These are phyloP conservation scores for Sphagnum tenellum DNA, from an alignment of 225 moss, liverwort and hornwort species.

Conservation along the genomic window DNA sequence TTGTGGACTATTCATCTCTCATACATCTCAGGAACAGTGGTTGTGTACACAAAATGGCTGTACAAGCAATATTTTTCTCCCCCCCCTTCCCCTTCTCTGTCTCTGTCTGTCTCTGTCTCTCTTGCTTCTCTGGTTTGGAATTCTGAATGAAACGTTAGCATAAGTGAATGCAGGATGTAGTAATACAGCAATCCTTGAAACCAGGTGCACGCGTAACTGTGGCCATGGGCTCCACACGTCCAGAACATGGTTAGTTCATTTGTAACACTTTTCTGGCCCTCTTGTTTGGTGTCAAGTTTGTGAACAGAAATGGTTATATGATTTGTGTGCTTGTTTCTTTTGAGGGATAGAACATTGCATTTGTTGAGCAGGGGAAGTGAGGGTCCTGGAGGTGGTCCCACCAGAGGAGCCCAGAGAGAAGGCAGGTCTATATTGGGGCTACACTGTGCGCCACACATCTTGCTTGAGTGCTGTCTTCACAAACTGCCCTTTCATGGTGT, in stretches of 20 bases:
- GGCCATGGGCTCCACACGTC: slow-evolving; percentile 64
- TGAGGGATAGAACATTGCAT: too few relatives aligned
- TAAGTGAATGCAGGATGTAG: slow-evolving; percentile 49
- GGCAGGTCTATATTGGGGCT: slow-evolving; percentile 80
- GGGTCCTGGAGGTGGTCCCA: slow-evolving; percentile 57
- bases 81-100: background rate
- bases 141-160: background rate
- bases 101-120: background rate
- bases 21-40: too few relatives aligned
- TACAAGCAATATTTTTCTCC: too few relatives aligned
- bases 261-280: background rate
- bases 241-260: slow-evolving; percentile 21
- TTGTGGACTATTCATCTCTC: too few relatives aligned
- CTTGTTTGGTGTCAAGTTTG: too few relatives aligned
- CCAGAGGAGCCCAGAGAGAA: slow-evolving; percentile 71
- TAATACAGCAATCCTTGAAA: slow-evolving; percentile 48
- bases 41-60: too few relatives aligned
- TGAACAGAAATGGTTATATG: background rate
- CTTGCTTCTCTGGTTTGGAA: background rate
- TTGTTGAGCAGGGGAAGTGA: slow-evolving; percentile 29
- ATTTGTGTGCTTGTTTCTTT: background rate
- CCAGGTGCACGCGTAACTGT: slow-evolving; percentile 81
- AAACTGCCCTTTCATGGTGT: slow-evolving; percentile 66
- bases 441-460: slow-evolving; percentile 67
- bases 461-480: slow-evolving; percentile 71